These are phyloP conservation scores for Lathyrus oleraceus DNA, from an alignment of 306 rosid genomes.

Conservation along the genomic window DNA sequence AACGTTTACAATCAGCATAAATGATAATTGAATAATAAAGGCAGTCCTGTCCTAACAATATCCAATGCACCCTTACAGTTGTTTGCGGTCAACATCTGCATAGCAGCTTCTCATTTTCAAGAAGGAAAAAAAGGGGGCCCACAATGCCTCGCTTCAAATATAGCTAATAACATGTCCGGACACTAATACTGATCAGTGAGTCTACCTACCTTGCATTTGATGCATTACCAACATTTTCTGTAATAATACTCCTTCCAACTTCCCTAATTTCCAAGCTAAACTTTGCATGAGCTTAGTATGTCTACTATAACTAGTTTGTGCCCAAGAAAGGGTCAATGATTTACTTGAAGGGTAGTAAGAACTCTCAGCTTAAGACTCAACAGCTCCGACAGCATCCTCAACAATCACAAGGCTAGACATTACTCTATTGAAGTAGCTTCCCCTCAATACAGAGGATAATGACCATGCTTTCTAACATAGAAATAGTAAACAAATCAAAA, in stretches of 20 bases:
- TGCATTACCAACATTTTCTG: slow-evolving; percentile 38
- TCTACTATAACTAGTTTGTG: slow-evolving; percentile 43
- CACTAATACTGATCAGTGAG: slow-evolving; percentile 29
- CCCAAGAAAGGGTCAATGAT: slow-evolving; percentile 37
- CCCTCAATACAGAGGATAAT: slow-evolving; percentile 29
- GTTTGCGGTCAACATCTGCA: slow-evolving; percentile 40
- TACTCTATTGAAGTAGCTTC: slow-evolving; percentile 39
- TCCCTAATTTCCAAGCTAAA: slow-evolving; percentile 41
- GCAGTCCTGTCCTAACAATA: slow-evolving; percentile 23
- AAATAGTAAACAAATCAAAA: slow-evolving; percentile 18
- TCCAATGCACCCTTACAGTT: slow-evolving; percentile 30
- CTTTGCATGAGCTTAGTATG: slow-evolving; percentile 30
- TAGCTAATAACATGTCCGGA: slow-evolving; percentile 31
- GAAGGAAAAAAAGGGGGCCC: slow-evolving; percentile 15
- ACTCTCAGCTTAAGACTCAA: slow-evolving; percentile 41
- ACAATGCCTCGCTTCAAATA: slow-evolving; percentile 38
- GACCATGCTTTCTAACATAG: slow-evolving; percentile 39
- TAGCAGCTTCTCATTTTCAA: slow-evolving; percentile 16
- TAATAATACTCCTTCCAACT: slow-evolving; percentile 25
- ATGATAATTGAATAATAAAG: slow-evolving; percentile 29
- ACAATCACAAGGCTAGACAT: slow-evolving; percentile 36
- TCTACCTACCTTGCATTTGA: slow-evolving; percentile 36
- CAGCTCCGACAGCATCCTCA: slow-evolving; percentile 38
- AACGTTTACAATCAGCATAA: slow-evolving; percentile 44
- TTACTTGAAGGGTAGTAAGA: slow-evolving; percentile 50